A percentile compares a stretch with the other conserved stretches of the same genome.
phyloP scores from a whole-genome alignment of 345 rosid genomes.

The Hevea brasiliensis region DNA sequence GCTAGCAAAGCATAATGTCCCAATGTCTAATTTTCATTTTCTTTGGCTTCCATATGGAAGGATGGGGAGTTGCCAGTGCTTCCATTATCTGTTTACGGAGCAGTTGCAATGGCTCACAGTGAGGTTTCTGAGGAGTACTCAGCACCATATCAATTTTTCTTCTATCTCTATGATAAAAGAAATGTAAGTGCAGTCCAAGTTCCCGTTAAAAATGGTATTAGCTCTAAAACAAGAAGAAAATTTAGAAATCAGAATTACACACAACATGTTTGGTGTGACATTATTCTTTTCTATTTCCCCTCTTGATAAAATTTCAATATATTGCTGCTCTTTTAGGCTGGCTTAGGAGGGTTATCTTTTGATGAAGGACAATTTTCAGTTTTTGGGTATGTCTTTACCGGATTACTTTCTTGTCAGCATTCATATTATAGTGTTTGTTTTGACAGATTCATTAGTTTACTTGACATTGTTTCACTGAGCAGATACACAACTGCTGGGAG shows the following conservation, averaged over 20 bases:
- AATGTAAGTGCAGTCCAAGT: constrained; percentile 46
- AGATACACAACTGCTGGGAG: constrained; percentile 73
- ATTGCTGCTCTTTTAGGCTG: constrained; percentile 45
- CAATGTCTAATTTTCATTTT: constrained; percentile 2
- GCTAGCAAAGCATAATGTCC: neutral
- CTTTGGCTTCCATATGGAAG: constrained; percentile 34
- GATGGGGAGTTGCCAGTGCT: constrained; percentile 91
- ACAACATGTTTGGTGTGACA: neutral
- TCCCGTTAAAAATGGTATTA: neutral
- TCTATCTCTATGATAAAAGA: constrained; percentile 88
- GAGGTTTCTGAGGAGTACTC: constrained; percentile 85
- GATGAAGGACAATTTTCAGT: constrained; percentile 97
- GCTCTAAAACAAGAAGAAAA: neutral
- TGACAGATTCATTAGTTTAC: neutral
- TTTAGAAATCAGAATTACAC: neutral
- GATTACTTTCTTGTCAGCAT: neutral
- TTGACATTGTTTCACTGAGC: constrained; percentile 1
- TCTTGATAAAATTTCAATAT: neutral
- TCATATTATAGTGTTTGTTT: neutral
- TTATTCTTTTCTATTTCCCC: neutral
- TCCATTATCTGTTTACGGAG: constrained; percentile 84
- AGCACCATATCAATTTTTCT: constrained; percentile 86
- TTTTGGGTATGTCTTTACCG: constrained; percentile 54
- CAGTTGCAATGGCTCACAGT: constrained; percentile 90
- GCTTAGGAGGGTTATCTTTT: constrained; percentile 92